phyloP scores from a whole-genome alignment of 768 basidiomycete genomes.

The Plicaturopsis crispa region DNA sequence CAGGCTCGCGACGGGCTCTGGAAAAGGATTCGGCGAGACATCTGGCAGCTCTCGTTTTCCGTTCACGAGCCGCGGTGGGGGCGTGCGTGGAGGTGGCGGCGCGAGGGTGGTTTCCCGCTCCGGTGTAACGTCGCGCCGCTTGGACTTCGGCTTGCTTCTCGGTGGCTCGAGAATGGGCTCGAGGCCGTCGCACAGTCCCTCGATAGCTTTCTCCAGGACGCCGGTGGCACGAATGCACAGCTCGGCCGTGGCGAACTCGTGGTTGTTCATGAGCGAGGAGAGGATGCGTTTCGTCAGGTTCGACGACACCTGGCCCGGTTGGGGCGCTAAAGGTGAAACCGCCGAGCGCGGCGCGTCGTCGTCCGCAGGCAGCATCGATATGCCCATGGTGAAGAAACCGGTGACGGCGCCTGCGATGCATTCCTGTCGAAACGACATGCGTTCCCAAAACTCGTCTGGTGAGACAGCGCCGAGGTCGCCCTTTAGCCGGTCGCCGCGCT shows the following conservation, averaged over 20 bases:
- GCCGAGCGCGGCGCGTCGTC: slow-evolving; percentile 13
- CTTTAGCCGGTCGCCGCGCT: slow-evolving; percentile 28
- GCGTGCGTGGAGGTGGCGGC: slow-evolving; percentile 48
- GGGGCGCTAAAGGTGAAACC: slow-evolving; percentile 39
- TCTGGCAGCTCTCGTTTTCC: slow-evolving; percentile 28
- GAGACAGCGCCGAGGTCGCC: slow-evolving; percentile 55
- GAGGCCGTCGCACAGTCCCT: slow-evolving; percentile 66
- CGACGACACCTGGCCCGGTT: slow-evolving; percentile 54
- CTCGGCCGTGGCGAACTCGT: slow-evolving; percentile 69
- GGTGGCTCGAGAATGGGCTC: slow-evolving; percentile 13
- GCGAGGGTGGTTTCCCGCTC: slow-evolving; percentile 31
- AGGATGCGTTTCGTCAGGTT: slow-evolving; percentile 67
- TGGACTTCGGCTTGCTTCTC: slow-evolving; percentile 10
- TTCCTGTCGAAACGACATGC: slow-evolving; percentile 95
- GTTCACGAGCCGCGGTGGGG: slow-evolving; percentile 30
- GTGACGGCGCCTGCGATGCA: slow-evolving; percentile 87
- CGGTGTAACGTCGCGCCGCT: slow-evolving; percentile 26
- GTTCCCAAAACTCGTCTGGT: slow-evolving; percentile 90
- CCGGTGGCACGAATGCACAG: slow-evolving; percentile 63
- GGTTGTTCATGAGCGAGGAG: slow-evolving; percentile 58
- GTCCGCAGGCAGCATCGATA: slow-evolving; percentile 22
- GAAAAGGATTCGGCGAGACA: slow-evolving; percentile 59
- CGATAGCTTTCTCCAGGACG: slow-evolving; percentile 60
- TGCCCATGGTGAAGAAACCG: slow-evolving; percentile 79
- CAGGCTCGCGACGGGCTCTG: slow-evolving; percentile 53